Base-by-base conservation (phyloP, 2,329 filamentous ascomycete genomes). In the Pyricularia sp. region DNA sequence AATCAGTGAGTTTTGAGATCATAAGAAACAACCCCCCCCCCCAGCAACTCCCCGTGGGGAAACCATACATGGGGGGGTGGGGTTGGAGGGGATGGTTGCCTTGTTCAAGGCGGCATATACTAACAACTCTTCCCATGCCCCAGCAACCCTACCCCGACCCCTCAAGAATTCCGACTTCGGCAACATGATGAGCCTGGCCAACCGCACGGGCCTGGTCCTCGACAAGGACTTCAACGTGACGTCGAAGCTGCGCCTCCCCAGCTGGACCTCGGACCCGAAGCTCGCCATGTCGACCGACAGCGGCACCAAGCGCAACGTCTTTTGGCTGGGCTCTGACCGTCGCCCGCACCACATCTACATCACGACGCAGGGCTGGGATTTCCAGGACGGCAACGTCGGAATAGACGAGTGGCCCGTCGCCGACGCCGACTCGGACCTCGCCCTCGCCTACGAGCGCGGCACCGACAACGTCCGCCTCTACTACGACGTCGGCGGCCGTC, bases 301-400 rank as follows among this genome's bases (percentile, higher is more conserved):
- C 24, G 55, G 55, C 55, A 64, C 62, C 64, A 55, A 65, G 60
- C 60, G 64, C 10, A 62, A 65, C 64, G 72, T 73, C 60, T 66
- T 66, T 9, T 63, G 70, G 61, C 70, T 71, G 53, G 71, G 71
- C 16, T 67, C 71, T n/a, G 69, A 67, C 60, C 66, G 67, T 62
- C 65, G 60, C 68, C 75, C 69, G 66, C 74, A 73, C 65, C 74
- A 74, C 67, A 74, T 75, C 61, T 75, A 73, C 68, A 74, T 80
- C 8, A 73, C 73, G 22, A 62, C 79, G 60, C 79, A 79, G 71
- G 79, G 79, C 66, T 22, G 79, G 5, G 69, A 78, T 31, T 72
- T 79, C 13, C 78, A 79, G 66, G 79, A 77, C 0, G 77, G 76
- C 1, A 70, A 67, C 31, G 73, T 79, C 28, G 62, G 72, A 1